Conservation (phyloP, 1,139 yeast species). For the Debaryomycetaceae sp. region DNA sequence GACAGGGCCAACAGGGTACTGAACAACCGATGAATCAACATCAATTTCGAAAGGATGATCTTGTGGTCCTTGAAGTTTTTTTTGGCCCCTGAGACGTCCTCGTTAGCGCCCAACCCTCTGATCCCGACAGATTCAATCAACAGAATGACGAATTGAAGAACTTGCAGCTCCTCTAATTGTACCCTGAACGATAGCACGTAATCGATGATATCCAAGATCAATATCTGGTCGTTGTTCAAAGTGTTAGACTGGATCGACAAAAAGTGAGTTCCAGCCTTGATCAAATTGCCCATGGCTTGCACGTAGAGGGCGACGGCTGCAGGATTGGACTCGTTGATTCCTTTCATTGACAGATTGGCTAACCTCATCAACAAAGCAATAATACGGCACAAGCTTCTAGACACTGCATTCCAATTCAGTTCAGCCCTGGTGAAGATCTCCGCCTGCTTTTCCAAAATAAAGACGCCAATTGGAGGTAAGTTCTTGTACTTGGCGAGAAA, state of each 20-base stretch:
- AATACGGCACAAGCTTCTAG: conserved; percentile 62
- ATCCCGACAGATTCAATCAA: conserved; percentile 51
- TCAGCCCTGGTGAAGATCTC: conserved; percentile 47
- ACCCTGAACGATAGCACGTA: conserved; percentile 42
- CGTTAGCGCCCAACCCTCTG: conserved; percentile 49
- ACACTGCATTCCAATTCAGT: conserved; percentile 56
- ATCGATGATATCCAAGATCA: conserved; percentile 55
- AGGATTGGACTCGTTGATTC: conserved; percentile 19
- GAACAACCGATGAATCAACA: conserved; percentile 57
- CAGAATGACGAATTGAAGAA: conserved; percentile 34
- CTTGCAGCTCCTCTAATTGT: conserved; percentile 33
- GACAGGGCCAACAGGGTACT: conserved; percentile 40
- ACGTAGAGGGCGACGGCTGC: conserved; percentile 20
- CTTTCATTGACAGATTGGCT: conserved; percentile 26
- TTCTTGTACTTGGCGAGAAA: conserved; percentile 32
- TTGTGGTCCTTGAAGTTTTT: conserved; percentile 46
- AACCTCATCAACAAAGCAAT: conserved; percentile 47
- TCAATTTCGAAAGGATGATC: conserved; percentile 52
- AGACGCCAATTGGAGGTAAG: conserved; percentile 49
- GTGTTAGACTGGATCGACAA: conserved; percentile 42
- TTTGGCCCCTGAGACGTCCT: conserved; percentile 24
- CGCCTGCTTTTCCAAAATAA: conserved; percentile 43
- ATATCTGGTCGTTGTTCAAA: conserved; percentile 55
- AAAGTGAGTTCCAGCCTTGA: conserved; percentile 42
- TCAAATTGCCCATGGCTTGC: conserved; percentile 27